Conservation (phyloP, 495 filamentous ascomycete species). For the Evansstolkia leycettana region DNA sequence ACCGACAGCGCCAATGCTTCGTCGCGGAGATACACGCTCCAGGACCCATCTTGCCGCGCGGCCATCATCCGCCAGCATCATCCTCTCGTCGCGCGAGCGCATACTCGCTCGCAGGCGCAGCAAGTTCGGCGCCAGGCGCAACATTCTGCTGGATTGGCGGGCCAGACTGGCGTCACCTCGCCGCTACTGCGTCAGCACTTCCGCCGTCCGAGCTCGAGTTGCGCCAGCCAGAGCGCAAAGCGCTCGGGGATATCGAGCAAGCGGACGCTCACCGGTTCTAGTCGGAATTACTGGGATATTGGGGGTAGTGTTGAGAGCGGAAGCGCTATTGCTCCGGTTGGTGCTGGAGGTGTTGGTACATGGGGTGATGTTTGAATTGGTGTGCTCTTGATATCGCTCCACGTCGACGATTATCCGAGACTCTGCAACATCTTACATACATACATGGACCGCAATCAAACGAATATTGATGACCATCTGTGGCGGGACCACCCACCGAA, state of each 20-base stretch:
- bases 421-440: too few species aligned
- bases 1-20: constrained; percentile 17
- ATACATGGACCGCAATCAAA: too few species aligned
- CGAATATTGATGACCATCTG: too few species aligned
- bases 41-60: constrained; percentile 62
- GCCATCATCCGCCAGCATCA: constrained; percentile 77
- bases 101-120: constrained; percentile 34
- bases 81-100: constrained; percentile 56
- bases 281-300: constrained; percentile 79
- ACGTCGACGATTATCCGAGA: too few species aligned
- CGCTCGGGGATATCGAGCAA: constrained; percentile 44
- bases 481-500: too few species aligned
- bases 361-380: too few species aligned
- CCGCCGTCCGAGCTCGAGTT: constrained; percentile 52
- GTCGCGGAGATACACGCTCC: constrained; percentile 27
- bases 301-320: constrained; percentile 66
- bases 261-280: constrained; percentile 43
- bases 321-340: constrained; percentile 47
- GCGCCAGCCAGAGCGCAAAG: constrained; percentile 69
- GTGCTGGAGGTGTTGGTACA: constrained; percentile 44
- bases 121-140: constrained; percentile 39
- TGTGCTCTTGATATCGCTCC: too few species aligned
- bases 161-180: constrained; percentile 30
- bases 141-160: constrained; percentile 30
- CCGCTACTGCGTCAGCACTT: constrained; percentile 23